Base-by-base conservation (phyloP, 495 filamentous ascomycete species). In the Clohesyomyces aquaticus region DNA sequence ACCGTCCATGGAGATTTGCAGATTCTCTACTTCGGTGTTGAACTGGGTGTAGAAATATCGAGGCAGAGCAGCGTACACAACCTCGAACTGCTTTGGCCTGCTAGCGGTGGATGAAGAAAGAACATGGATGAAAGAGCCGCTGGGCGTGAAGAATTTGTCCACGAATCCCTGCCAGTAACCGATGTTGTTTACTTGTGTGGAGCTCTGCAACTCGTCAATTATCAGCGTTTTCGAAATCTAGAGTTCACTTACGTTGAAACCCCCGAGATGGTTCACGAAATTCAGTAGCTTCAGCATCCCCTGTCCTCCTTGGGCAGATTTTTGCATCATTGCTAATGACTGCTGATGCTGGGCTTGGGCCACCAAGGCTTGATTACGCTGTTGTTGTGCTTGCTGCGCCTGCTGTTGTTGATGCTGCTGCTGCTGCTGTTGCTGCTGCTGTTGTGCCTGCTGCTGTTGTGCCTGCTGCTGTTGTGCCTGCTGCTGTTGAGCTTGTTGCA, bases 31-130 rank as follows among this genome's bases (percentile, higher is more conserved):
- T 4, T 91, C 90, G 57, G 88, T 93, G n/a, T 87, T 85, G 67
- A 90, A 95, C 65, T 93, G 88, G 0, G 87, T 90, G 51, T 86
- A 78, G 72, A 93, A 95, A 67, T 90, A 96, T 50, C 91, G 85
- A 16, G 92, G 81, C 19, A 96, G 75, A 0, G 88, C 86, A 8
- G 89, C 81, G 28, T 84, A 87, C 1, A 85, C 80, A 45, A 96
- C 89, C 66, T 93, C 91, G 59, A 88, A 94, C 54, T 87, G 83
- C 73, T 94, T 96, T 2, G 77, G 12, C 75, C 71, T 21, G 77
- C 76, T 18, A 80, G 75, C 26, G 42, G 79, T 38, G 14, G 1
- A 0, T 21, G 50, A 21, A 1, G 26, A 51, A n/a, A 61, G 19
- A 14, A 56, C 41, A 18, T 61, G 42, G 16, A 66, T 66, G 51